Base-by-base conservation (phyloP, 768 basidiomycete genomes). In the Artomyces pyxidatus region DNA sequence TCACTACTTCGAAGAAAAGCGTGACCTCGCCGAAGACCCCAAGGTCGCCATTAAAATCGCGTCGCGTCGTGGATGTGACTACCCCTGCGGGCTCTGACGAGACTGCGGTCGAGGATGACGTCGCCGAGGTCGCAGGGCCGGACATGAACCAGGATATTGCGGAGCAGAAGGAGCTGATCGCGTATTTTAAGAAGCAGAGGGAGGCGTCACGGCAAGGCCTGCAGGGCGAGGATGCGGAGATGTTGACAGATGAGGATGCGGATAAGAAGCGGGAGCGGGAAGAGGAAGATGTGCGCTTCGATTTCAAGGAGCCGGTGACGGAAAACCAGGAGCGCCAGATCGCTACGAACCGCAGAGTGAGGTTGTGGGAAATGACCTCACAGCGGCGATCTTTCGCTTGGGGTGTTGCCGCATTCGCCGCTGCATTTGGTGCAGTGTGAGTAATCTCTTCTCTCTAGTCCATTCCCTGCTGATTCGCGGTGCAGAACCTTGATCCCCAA, bases 321-420 rank as follows among this genome's bases (percentile, higher is more conserved):
- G 42, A 23, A 17, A 69, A 85, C 63, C 59, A 66, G 1, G 76
- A 83, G 54, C 73, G 78, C 38, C 68, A 66, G 40, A 73, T 85
- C 45, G 74, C 70, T 17, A 74, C 80, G 26, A 91, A 91, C 62
- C 76, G 74, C 41, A 76, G 89, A 40, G 71, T 82, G 26, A 63
- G 77, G 51, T 76, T 77, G 63, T 61, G 44, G 12, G 52, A 71
- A 41, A 61, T 83, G 54, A 75, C 82, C 55, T 81, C 89, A 10
- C 76, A 79, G 59, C 76, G 78, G 57, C 87, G 85, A 66, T 81
- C 82, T 29, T 71, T 84, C 47, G 87, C 84, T 2, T 93, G 89
- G 89, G 90, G 90, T 30, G 71, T 85, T 17, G 74, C 86, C 30
- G 85, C 85, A 17, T 94, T 95, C 65, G 88, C 86, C 30, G 71